These are phyloP conservation scores for Aspergillus sp. DNA, from an alignment of 2,329 filamentous ascomycete species.

Conservation along the genomic window DNA sequence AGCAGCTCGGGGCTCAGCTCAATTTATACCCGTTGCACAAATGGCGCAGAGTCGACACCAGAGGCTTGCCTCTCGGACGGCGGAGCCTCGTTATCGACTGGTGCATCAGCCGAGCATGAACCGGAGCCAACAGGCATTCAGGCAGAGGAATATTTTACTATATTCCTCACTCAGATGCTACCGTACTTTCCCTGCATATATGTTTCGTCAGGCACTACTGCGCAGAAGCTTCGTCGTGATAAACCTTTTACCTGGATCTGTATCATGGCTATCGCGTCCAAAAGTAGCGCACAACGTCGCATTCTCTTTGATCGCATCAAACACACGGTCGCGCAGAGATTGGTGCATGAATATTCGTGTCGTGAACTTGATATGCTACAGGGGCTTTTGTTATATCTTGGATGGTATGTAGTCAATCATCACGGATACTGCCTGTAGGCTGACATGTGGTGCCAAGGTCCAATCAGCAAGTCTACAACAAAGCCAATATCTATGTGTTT, in stretches of 20 bases:
- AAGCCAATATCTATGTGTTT: conserved; percentile 19
- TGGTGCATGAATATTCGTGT: conserved; percentile 50
- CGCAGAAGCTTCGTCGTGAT: conserved; percentile 42
- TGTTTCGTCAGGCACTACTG: conserved; percentile 35
- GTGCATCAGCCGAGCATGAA: not conserved
- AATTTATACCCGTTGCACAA: not conserved
- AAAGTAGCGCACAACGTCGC: conserved; percentile 45
- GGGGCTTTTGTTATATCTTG: conserved; percentile 51
- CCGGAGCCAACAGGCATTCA: conserved; percentile 25
- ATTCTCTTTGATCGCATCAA: conserved; percentile 47
- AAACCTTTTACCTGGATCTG: conserved; percentile 55
- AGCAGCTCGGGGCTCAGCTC: not conserved
- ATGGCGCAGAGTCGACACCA: not conserved
- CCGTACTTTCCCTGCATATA: conserved; percentile 51
- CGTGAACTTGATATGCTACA: conserved; percentile 53
- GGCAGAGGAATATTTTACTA: conserved; percentile 40
- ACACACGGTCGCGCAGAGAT: conserved; percentile 47
- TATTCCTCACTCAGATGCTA: conserved; percentile 48
- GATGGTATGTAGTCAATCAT: conserved; percentile 39
- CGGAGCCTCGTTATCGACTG: not conserved
- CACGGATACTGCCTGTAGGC: not conserved
- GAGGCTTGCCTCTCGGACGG: conserved; percentile 2
- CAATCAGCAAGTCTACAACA: conserved; percentile 16
- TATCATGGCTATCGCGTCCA: conserved; percentile 52
- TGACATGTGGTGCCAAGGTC: conserved; percentile 3